phyloP scores from a whole-genome alignment of 345 rosid species.

The Gossypium raimondii region DNA sequence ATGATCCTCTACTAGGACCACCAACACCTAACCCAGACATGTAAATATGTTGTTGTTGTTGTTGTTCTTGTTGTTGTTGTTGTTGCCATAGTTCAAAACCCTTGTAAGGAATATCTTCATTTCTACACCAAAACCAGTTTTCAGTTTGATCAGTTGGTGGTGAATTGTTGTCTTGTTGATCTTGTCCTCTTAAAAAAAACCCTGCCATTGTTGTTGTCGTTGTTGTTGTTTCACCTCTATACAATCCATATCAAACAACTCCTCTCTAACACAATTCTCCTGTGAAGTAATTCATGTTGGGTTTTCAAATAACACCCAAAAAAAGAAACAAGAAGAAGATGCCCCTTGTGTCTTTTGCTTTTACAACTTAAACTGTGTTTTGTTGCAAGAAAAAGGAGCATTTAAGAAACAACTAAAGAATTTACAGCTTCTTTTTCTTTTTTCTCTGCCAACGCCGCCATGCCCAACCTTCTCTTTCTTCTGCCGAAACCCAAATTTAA shows the following conservation, averaged over 20 bases:
- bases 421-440: slow-evolving; percentile 32
- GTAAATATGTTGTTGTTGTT: slow-evolving; percentile 60
- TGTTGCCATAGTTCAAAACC: slow-evolving; percentile 55
- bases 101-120: slow-evolving; percentile 43
- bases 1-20: slow-evolving; percentile 41
- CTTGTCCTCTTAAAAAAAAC: slow-evolving; percentile 54
- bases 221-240: slow-evolving; percentile 9
- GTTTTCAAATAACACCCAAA: too few relatives aligned
- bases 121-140: slow-evolving; percentile 54
- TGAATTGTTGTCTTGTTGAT: slow-evolving; percentile 19
- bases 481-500: slow-evolving; percentile 38
- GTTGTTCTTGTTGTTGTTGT: slow-evolving; percentile 43
- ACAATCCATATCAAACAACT: slow-evolving; percentile 32
- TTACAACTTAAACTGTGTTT: background rate
- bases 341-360: background rate
- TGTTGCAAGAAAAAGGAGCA: background rate
- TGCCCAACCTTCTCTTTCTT: slow-evolving; percentile 32
- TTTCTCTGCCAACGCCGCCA: slow-evolving; percentile 73
- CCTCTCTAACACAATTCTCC: too few relatives aligned
- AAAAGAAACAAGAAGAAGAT: too few relatives aligned
- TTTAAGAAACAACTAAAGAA: slow-evolving; percentile 24
- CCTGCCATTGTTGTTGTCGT: slow-evolving; percentile 49
- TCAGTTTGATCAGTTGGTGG: slow-evolving; percentile 33
- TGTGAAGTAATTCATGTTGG: too few relatives aligned
- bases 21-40: slow-evolving; percentile 46